A percentile compares a stretch with the other conserved stretches of the same genome.
Evolutionary conservation across 108 stramenopile genomes (phyloP).

Genomic region (Nannochloropsis gaditana): DNA sequence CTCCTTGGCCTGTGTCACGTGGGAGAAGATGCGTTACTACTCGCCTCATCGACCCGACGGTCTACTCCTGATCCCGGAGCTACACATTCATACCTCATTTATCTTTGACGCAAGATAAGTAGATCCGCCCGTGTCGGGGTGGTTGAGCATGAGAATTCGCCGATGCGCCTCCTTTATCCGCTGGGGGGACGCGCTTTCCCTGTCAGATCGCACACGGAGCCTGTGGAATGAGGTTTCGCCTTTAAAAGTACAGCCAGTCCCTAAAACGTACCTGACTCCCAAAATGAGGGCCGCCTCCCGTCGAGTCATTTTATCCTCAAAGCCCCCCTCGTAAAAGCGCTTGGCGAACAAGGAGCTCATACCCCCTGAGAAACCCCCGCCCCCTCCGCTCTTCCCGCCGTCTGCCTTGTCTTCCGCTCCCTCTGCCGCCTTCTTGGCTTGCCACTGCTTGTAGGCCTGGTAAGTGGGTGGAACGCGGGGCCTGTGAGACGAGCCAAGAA

Average conservation of each 20-base stretch:
- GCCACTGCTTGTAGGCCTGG: conserved; percentile 8
- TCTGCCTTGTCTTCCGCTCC: not conserved
- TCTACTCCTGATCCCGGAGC: not conserved
- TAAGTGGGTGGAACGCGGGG: too few species aligned
- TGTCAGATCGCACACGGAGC: not conserved
- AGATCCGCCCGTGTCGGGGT: conserved; percentile 97
- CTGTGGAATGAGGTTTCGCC: not conserved
- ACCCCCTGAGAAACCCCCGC: conserved; percentile 23
- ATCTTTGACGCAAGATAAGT: conserved; percentile 90
- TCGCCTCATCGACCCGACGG: not conserved
- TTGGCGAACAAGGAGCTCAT: conserved; percentile 73
- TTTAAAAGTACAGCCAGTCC: not conserved
- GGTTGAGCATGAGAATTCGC: conserved; percentile 86
- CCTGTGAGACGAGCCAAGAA: too few species aligned
- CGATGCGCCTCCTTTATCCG: conserved; percentile 95
- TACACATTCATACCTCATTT: conserved; percentile 70
- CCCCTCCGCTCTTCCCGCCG: not conserved
- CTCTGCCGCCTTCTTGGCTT: not conserved
- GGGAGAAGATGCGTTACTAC: not conserved
- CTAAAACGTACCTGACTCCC: conserved; percentile 60
- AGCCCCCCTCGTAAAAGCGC: conserved; percentile 90
- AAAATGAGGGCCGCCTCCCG: conserved; percentile 95
- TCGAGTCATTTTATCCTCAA: conserved; percentile 93
- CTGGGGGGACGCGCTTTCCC: conserved; percentile 75
- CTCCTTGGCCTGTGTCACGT: conserved; percentile 67